Conservation (phyloP, 2,329 filamentous ascomycete species). For the Escovopsis sp. region DNA sequence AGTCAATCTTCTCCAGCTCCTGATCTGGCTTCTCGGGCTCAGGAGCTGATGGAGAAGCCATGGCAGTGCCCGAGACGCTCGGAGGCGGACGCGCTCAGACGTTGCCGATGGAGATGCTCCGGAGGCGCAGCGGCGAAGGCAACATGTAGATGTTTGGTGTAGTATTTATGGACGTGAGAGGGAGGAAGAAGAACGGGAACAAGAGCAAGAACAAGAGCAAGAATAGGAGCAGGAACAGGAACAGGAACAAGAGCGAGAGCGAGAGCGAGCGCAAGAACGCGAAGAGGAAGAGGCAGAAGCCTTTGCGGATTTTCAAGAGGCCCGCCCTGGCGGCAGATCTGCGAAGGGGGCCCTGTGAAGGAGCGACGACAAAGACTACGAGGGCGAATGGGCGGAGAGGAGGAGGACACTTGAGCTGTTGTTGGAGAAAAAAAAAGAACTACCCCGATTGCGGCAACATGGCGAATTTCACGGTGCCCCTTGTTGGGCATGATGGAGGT, state of each 20-base stretch:
- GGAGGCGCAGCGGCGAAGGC: background rate
- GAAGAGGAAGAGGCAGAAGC: too few relatives aligned
- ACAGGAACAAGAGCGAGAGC: too few relatives aligned
- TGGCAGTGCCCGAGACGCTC: background rate
- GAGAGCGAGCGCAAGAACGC: too few relatives aligned
- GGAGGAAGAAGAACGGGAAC: too few relatives aligned
- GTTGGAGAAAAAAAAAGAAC: background rate
- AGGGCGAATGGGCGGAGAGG: background rate
- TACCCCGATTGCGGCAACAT: background rate
- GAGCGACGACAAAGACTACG: too few relatives aligned
- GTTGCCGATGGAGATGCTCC: background rate
- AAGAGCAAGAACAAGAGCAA: too few relatives aligned
- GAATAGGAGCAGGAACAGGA: too few relatives aligned
- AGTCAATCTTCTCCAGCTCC: slow-evolving; percentile 32
- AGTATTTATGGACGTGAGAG: too few relatives aligned
- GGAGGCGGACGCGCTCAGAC: background rate
- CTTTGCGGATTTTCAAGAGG: too few relatives aligned
- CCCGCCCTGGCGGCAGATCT: too few relatives aligned
- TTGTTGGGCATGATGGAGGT: background rate
- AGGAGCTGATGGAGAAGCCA: slow-evolving; percentile 1
- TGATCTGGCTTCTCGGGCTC: slow-evolving; percentile 1
- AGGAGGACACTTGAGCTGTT: background rate
- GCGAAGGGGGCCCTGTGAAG: too few relatives aligned
- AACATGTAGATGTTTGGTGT: too few relatives aligned
- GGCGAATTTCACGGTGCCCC: background rate